Base-by-base conservation (phyloP, 1,139 yeast genomes). In the Taphrina pruni region DNA sequence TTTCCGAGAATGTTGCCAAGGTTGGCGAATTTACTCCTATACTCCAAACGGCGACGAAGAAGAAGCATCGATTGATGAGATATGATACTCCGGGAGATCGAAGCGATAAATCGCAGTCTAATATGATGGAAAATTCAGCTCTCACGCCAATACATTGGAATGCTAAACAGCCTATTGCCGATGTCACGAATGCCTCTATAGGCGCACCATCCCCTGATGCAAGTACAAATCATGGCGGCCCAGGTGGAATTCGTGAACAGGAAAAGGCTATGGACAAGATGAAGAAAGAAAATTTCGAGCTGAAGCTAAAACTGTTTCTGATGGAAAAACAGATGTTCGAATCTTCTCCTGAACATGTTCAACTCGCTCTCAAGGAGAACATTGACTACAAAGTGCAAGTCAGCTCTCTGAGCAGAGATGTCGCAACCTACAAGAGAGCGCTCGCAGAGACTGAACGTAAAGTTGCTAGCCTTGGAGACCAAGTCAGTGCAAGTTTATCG, bases 211-310 rank as follows among this genome's bases (percentile, higher is more conserved):
- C 38, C 2, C 62, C 62, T 3, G 61, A 43, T 12, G 39, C 39
- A 8, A 14, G 55, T 11, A 60, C 52, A 17, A 14, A 26, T 12
- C 52, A 38, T 32, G 39, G 43, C 17, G 66, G 66, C 26, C 51
- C 50, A 7, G 67, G 66, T 12, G 61, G 57, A 14, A 50, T 51
- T 14, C 52, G 45, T 17, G 70, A 70, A 72, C 73, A 70, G 35
- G 72, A 70, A 21, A 66, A 73, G 71, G 70, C 70, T 14, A 66
- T 74, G 57, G 69, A 71, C 50, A 72, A 72, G 35, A 71, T 74
- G 55, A 71, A 72, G 66, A 74, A 74, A 58, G 76, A 74, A 55
- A 74, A 74, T 65, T 73, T 72, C 60, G 71, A 70, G 8, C 60
- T 74, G 38, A 74, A 74, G 58, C 55, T 74, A 35, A 69, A 71